Percentiles rank a stretch among this genome's conserved stretches.
phyloP scores from a whole-genome alignment of 371 early-diverging fungal species.

The Rhizopus stolonifer region DNA sequence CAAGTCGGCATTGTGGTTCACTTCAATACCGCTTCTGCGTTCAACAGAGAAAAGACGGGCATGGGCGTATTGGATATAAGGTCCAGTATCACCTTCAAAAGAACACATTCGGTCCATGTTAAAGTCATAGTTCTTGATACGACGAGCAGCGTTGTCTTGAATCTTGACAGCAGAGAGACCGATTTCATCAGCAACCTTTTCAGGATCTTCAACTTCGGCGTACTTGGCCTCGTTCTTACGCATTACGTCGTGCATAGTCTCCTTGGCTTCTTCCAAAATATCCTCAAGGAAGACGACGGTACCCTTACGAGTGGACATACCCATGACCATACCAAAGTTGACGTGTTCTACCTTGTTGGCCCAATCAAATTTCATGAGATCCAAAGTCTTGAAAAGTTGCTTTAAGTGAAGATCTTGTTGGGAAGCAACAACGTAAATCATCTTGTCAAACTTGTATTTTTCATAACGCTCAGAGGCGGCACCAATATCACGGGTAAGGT shows the following conservation, averaged over 20 bases:
- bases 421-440: constrained; percentile 95
- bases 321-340: constrained; percentile 96
- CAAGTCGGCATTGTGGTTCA: constrained; percentile 65
- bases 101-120: constrained; percentile 94
- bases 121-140: constrained; percentile 98
- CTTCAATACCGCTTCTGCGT: constrained; percentile 67
- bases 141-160: constrained; percentile 95
- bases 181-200: constrained; percentile 77
- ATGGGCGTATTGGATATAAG: constrained; percentile 98
- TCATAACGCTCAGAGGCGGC: constrained; percentile 95
- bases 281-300: constrained; percentile 98
- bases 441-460: constrained; percentile 89
- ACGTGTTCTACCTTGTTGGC: constrained; percentile 87
- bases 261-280: constrained; percentile 89
- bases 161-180: constrained; percentile 92
- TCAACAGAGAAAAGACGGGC: constrained; percentile 95
- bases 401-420: constrained; percentile 97
- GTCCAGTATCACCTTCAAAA: constrained; percentile 99
- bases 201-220: constrained; percentile 84
- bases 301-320: constrained; percentile 99
- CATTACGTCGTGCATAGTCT: constrained; percentile 95
- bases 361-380: constrained; percentile 81
- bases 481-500: constrained; percentile 98
- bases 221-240: constrained; percentile 84
- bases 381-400: constrained; percentile 95